Evolutionary conservation across 2,329 filamentous ascomycete species (phyloP), one percentile per base, ranked within the genome.

Genomic region (Alternaria atra): DNA sequence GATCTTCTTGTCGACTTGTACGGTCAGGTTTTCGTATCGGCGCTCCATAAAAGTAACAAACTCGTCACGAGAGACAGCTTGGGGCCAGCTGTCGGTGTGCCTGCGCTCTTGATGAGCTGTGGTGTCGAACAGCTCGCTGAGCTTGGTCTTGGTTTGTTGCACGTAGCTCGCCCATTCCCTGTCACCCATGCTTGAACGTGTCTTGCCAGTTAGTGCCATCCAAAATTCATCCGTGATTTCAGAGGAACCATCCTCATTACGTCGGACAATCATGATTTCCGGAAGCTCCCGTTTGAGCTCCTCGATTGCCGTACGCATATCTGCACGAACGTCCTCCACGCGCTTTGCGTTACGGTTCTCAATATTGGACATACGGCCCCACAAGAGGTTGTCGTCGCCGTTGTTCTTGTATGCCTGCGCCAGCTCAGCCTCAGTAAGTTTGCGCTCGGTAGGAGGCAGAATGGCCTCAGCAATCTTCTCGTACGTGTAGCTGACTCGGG

Each of bases 161-260:
- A 71, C 84, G 86, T 89, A 0, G 79, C 76, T 20, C 83, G 79
- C 86, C 58, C 86, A 89, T 4, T 80, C 37, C 59, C 77, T 1
- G 78, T 75, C 40, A 81, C 67, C 52, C 4, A 63, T 69, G 20
- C 86, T 85, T 1, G 79, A 74, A 20, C 79, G 79, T 48, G 91
- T 84, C 58, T 84, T 81, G 54, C 85, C 84, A 25, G 83, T 81
- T 8, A 93, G 74, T 0, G 89, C 90, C 57, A 86, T 81, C 85
- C 87, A 93, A 61, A 93, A 91, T 3, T 87, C 84, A 25, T 86
- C 81, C 0, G 85, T 79, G 15, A 92, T 84, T 23, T 85, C 77
- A 0, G 81, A 76, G 9, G 84, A 82, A 13, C 88, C 89, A 30
- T 85, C 75, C 34, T 80, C 75, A 58, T 84, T 80, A 7, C 83